Base-by-base conservation (phyloP, 2,329 filamentous ascomycete genomes). In the Penicillium occitanis region DNA sequence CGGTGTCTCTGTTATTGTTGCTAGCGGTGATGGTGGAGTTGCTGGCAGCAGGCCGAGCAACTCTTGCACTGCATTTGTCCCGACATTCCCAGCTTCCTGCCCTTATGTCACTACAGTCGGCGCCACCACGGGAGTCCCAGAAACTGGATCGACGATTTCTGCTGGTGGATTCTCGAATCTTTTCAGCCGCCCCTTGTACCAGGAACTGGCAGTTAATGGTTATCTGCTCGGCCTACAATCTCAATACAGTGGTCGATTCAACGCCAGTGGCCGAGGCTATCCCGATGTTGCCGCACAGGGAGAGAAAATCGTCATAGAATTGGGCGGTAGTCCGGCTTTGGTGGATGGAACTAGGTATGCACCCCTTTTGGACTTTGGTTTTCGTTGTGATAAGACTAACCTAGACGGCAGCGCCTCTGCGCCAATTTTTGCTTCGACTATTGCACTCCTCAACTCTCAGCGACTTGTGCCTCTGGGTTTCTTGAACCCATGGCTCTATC, bases 361-460 rank as follows among this genome's bases (percentile, higher is more conserved):
- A 50, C 1, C 0, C 11, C 1, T 2, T 14, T 7, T 33, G 17
- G 8, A 11, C 50, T 17, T 11, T 14, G 2, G 13, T 35, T 5
- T 2, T 55, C 51, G 30, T 13, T 55, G 17, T 33, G 3, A 55
- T 55, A 3, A 35, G 8, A 22, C 51, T 55, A 55, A 55, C 51
- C 4, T 13, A 35, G 28, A 35, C 5, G 51, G 22, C 51, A 79
- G 76, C 28, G 84, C 86, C 37, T 83, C 87, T 0, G 76, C 85
- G 0, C 89, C 89, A 0, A 77, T 86, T 0, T 85, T 86, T 28
- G 84, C 86, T 0, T 84, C 81, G 6, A 80, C 90, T 58, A 78
- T 91, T 48, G 80, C 85, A 1, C 81, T 90, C 3, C 76, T 90
- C 65, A 90, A 90, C 70, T 87, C 90, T 70, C 86, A 84, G 0